A percentile compares a stretch with the other conserved stretches of the same genome.
Evolutionary conservation across 371 early-diverging fungal species (phyloP).

Genomic region (Syncephalastrum contaminatum): DNA sequence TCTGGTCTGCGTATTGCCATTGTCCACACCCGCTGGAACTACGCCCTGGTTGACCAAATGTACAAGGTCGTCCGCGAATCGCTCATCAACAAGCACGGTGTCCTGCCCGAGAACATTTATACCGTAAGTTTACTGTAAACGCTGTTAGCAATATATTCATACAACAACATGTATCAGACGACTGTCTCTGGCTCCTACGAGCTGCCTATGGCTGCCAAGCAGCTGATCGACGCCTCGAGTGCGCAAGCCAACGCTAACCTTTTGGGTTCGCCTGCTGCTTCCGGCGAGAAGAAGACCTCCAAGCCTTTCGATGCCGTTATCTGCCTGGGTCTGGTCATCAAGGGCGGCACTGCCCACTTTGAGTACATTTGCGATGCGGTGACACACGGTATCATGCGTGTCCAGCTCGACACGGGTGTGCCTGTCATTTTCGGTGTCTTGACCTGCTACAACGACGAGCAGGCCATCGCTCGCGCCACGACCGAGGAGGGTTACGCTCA

Average conservation of each 20-base stretch:
- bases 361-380: constrained; percentile 96
- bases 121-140: constrained; percentile 33
- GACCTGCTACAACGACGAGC: constrained; percentile 92
- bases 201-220: constrained; percentile 88
- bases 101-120: constrained; percentile 70
- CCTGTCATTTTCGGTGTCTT: constrained; percentile 97
- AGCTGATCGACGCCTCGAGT: constrained; percentile 68
- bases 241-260: constrained; percentile 56
- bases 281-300: constrained; percentile 12
- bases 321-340: constrained; percentile 94
- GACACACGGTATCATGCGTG: constrained; percentile 88
- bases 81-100: constrained; percentile 64
- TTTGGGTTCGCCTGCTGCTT: constrained; percentile 46
- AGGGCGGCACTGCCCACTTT: constrained; percentile 97
- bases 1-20: constrained; percentile 74
- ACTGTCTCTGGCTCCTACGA: constrained; percentile 94
- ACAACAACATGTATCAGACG: no score
- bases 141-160: no score
- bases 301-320: constrained; percentile 87
- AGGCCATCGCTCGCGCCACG: constrained; percentile 85
- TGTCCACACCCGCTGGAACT: constrained; percentile 95
- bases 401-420: constrained; percentile 82
- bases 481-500: constrained; percentile 86
- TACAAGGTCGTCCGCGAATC: constrained; percentile 72
- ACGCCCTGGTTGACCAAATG: constrained; percentile 75